Evolutionary conservation across 1,139 yeast species (phyloP).

Genomic region (Kazachstania sp.): DNA sequence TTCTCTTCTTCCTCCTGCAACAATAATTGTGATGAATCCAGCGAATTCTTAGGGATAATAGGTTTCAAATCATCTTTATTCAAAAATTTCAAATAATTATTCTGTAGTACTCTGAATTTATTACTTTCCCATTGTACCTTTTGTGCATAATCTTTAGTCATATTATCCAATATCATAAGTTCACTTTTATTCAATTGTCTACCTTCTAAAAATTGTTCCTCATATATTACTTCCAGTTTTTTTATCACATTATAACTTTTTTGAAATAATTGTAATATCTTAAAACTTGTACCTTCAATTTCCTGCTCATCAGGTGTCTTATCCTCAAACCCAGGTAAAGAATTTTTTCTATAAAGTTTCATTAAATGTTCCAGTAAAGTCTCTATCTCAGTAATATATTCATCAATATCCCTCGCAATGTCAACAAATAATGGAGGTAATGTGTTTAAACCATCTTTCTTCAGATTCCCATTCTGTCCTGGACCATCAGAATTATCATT

Average conservation of each 20-base stretch:
- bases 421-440: slow-evolving; percentile 77
- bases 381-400: slow-evolving; percentile 42
- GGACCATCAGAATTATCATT: slow-evolving; percentile 19
- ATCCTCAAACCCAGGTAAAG: slow-evolving; percentile 81
- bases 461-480: slow-evolving; percentile 3
- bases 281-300: slow-evolving; percentile 69
- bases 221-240: slow-evolving; percentile 46
- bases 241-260: slow-evolving; percentile 69
- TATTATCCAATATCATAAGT: slow-evolving; percentile 60
- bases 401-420: slow-evolving; percentile 64
- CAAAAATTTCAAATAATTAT: slow-evolving; percentile 69
- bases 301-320: slow-evolving; percentile 58
- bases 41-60: slow-evolving; percentile 23
- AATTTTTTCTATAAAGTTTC: slow-evolving; percentile 66
- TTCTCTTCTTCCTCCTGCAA: slow-evolving; percentile 41
- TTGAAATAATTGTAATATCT: slow-evolving; percentile 66
- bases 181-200: slow-evolving; percentile 39
- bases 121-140: slow-evolving; percentile 74
- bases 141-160: slow-evolving; percentile 76
- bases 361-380: slow-evolving; percentile 45
- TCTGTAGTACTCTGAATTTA: slow-evolving; percentile 76
- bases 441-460: slow-evolving; percentile 40
- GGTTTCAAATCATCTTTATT: slow-evolving; percentile 57
- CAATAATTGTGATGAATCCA: slow-evolving; percentile 17
- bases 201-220: slow-evolving; percentile 27